Evolutionary conservation across 2,329 filamentous ascomycete species (phyloP), one percentile per base, ranked within the genome.

Genomic region (Sclerotinia sclerotiorum): DNA sequence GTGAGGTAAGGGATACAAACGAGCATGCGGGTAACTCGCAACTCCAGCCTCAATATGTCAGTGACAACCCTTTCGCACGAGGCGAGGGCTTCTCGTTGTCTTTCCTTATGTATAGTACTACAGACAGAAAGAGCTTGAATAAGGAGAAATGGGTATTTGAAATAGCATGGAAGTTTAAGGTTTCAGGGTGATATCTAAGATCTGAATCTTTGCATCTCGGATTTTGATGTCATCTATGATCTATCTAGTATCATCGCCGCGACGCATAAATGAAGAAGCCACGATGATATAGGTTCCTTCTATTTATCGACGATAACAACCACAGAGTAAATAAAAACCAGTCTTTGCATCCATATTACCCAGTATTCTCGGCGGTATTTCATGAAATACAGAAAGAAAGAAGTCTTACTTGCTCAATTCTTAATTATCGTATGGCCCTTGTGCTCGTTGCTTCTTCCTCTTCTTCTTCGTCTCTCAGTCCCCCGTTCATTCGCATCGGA

Each of bases 361-460:
- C 35, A 51, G 29, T 27, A 13, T 42, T 49, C 32, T 63, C 60
- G 60, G 60, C 46, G 15, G n/a, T 52, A 63, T 63, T 63, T 51
- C 46, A 21, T 51, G 60, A 63, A 42, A 51, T 63, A 39, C 46
- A 63, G 46, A 63, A 63, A 63, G 60, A 51, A 63, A 51, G 60
- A 63, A 52, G 60, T 52, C 60, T 63, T 51, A 27, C 60, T 63
- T 63, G 32, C n/a, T 42, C 35, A 5, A 27, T 19, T 39, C 55
- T 57, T 24, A 42, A 39, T 42, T 21, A 39, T 35, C 29, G 35
- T 51, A 27, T 63, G 29, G 60, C 46, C 39, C 21, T 39, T 39
- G 55, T 57, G n/a, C 55, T 51, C 55, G 35, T 58, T 58, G 39
- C 39, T 42, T 42, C 39, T 42, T 57, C 35, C 2, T 35, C 35